Evolutionary conservation across 495 filamentous ascomycete genomes (phyloP).

Genomic region (Penicillium goetzii): DNA sequence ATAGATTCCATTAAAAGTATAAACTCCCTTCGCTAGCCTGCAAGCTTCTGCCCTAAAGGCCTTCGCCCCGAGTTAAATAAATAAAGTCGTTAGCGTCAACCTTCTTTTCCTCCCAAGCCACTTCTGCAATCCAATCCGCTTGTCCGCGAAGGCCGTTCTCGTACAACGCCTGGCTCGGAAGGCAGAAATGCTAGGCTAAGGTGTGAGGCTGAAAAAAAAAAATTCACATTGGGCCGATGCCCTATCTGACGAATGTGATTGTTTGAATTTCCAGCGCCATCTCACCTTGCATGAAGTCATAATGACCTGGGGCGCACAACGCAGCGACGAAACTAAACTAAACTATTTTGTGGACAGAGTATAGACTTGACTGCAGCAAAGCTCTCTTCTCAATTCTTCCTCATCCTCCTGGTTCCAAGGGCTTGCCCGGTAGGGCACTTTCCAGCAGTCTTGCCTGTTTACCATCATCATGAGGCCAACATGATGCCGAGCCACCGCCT

Average conservation of each 20-base stretch:
- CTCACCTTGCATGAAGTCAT: constrained; percentile 26
- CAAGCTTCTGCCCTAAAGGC: constrained; percentile 1
- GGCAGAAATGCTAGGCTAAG: neutral
- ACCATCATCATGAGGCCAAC: constrained; percentile 27
- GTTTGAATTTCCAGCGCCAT: neutral
- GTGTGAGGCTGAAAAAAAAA: constrained; percentile 27
- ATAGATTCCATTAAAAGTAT: constrained; percentile 10
- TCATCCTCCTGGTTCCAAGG: neutral
- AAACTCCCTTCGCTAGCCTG: neutral
- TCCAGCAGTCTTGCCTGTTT: neutral
- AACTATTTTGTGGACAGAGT: neutral
- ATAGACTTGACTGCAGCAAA: neutral
- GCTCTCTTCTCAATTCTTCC: neutral
- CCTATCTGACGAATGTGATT: neutral
- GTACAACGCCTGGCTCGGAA: neutral
- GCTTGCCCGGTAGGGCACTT: neutral
- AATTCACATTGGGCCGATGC: neutral
- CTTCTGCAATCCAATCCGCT: constrained; percentile 12
- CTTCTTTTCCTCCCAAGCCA: constrained; percentile 23
- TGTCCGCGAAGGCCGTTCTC: constrained; percentile 4
- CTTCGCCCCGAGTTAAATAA: constrained; percentile 10
- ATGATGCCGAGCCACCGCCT: constrained; percentile 31
- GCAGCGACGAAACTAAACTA: neutral
- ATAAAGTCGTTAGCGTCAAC: constrained; percentile 33
- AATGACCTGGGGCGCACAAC: constrained; percentile 15